phyloP scores from a whole-genome alignment of 768 basidiomycete genomes.

The Sporobolomyces phaffii region DNA sequence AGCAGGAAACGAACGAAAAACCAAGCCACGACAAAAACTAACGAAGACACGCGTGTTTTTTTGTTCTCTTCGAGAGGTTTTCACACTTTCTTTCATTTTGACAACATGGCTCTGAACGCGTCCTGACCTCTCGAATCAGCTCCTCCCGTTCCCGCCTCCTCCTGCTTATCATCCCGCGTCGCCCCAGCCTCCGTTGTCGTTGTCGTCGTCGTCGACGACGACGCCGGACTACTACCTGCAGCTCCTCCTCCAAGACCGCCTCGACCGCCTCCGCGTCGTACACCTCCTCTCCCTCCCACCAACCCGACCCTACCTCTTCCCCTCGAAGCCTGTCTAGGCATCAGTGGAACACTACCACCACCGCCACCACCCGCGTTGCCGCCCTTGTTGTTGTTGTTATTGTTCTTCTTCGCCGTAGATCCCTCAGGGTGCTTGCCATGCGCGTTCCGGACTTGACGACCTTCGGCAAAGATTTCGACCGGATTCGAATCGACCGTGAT shows the following conservation, averaged over 20 bases:
- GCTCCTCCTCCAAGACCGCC: background rate
- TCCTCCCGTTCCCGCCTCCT: too few species aligned
- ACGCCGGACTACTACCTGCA: background rate
- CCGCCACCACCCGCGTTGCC: background rate
- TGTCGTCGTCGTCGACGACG: background rate
- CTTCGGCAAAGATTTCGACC: slow-evolving; percentile 59
- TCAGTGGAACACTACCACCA: slow-evolving; percentile 2
- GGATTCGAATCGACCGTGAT: slow-evolving; percentile 62
- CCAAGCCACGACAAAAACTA: too few species aligned
- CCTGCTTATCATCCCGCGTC: too few species aligned
- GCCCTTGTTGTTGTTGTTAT: background rate
- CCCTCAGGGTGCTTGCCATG: slow-evolving; percentile 29
- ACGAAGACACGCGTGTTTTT: too few species aligned
- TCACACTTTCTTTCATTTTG: slow-evolving; percentile 8
- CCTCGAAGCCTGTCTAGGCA: slow-evolving; percentile 24
- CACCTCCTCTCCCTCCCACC: slow-evolving; percentile 1
- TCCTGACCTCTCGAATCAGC: slow-evolving; percentile 55
- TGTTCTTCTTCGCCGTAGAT: too few species aligned
- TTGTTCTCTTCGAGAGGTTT: too few species aligned
- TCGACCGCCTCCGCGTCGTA: slow-evolving; percentile 15
- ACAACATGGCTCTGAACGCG: slow-evolving; percentile 77
- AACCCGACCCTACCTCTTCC: slow-evolving; percentile 28
- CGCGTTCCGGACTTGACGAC: background rate
- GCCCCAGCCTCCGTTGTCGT: background rate
- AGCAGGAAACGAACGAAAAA: too few species aligned